Conservation (phyloP, 2,329 filamentous ascomycete genomes). For the Coccinonectria pachysandricola region DNA sequence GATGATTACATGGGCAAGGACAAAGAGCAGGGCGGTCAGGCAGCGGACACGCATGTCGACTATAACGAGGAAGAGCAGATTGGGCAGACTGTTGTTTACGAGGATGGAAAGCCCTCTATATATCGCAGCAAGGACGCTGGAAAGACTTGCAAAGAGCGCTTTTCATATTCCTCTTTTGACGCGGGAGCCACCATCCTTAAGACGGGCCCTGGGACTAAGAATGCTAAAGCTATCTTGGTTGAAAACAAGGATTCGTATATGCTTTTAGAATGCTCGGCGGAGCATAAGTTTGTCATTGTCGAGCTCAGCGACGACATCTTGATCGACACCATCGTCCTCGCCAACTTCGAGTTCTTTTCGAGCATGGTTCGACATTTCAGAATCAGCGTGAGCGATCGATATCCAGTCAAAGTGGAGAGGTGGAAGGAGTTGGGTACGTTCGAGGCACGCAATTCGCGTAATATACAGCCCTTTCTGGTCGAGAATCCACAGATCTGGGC, state of each 20-base stretch:
- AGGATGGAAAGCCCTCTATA: constrained; percentile 40
- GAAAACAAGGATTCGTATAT: constrained; percentile 99
- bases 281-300: constrained; percentile 89
- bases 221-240: constrained; percentile 76
- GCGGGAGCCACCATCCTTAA: constrained; percentile 90
- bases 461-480: constrained; percentile 90
- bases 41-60: not conserved
- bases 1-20: constrained; percentile 24
- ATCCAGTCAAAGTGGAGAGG: constrained; percentile 83
- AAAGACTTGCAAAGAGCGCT: constrained; percentile 94
- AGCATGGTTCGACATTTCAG: constrained; percentile 89
- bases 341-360: constrained; percentile 98
- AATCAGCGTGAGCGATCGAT: constrained; percentile 87
- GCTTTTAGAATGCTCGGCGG: constrained; percentile 77
- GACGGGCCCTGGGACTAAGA: constrained; percentile 76
- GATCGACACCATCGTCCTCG: constrained; percentile 91
- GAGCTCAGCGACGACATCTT: constrained; percentile 81
- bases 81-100: constrained; percentile 34
- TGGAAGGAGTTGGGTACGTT: constrained; percentile 86
- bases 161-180: constrained; percentile 96
- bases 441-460: constrained; percentile 82
- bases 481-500: constrained; percentile 94
- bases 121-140: constrained; percentile 84
- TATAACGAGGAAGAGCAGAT: constrained; percentile 10
- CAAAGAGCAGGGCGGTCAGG: constrained; percentile 6